phyloP scores from a whole-genome alignment of 106 monocot genomes.

The Xerophyta viscosa region DNA sequence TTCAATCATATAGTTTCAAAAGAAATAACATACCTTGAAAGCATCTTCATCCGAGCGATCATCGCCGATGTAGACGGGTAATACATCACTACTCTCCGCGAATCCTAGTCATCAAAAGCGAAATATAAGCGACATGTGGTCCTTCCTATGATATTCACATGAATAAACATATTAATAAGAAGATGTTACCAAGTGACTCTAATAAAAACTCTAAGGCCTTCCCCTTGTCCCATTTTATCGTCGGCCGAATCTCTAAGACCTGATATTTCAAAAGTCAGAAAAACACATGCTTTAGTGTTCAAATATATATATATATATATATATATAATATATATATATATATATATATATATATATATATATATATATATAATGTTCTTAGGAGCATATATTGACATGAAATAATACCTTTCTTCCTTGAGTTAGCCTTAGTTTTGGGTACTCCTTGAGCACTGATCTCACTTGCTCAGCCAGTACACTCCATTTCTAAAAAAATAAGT shows the following conservation, averaged over 20 bases:
- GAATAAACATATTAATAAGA: no score
- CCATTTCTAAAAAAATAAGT: conserved; percentile 26
- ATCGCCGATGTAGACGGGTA: conserved; percentile 66
- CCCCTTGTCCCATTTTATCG: conserved; percentile 74
- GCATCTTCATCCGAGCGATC: conserved; percentile 74
- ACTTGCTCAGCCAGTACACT: conserved; percentile 30
- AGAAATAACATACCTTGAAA: conserved; percentile 33
- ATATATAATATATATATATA: no score
- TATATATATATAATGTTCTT: no score
- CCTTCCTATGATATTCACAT: no score
- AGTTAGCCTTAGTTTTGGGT: conserved; percentile 23
- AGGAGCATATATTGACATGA: no score
- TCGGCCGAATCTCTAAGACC: conserved; percentile 65
- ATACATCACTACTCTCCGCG: conserved; percentile 24
- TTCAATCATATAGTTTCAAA: no score
- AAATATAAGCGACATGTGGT: not conserved
- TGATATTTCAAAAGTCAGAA: conserved; percentile 12
- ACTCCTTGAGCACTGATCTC: conserved; percentile 22
- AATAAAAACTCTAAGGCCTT: conserved; percentile 62
- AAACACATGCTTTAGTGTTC: no score
- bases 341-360: no score
- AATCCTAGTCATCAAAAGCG: conserved; percentile 16
- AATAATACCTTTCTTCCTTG: conserved; percentile 48
- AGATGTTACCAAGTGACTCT: conserved; percentile 42
- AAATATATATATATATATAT: no score